Percentiles rank a stretch among this genome's conserved stretches.
These are phyloP conservation scores for Phialocephala sp. DNA, from an alignment of 2,329 filamentous ascomycete genomes.

Conservation along the genomic window DNA sequence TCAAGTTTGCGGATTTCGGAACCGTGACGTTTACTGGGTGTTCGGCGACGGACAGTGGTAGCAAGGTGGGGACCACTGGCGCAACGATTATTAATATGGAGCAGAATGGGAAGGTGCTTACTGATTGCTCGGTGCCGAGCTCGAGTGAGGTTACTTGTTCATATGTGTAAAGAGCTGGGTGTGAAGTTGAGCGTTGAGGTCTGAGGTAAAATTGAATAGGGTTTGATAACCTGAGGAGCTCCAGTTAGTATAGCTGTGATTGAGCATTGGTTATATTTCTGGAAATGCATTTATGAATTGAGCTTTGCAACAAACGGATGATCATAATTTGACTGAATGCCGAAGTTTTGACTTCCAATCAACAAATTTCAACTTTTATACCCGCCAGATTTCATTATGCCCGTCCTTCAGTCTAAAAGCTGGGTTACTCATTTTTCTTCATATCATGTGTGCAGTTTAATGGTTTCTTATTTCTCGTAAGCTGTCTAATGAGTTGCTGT, in stretches of 20 bases:
- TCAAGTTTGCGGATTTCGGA: slow-evolving; percentile 53
- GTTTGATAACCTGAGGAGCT: background rate
- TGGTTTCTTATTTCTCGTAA: too few relatives aligned
- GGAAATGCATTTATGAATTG: background rate
- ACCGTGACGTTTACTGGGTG: slow-evolving; percentile 51
- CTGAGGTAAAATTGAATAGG: background rate
- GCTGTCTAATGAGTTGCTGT: too few relatives aligned
- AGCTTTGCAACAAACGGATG: background rate
- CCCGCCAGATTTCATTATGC: too few relatives aligned
- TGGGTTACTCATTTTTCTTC: too few relatives aligned
- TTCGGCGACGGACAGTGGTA: slow-evolving; percentile 42
- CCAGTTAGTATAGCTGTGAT: background rate
- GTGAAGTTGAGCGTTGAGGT: background rate
- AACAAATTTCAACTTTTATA: too few relatives aligned
- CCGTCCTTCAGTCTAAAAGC: too few relatives aligned
- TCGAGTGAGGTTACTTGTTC: background rate
- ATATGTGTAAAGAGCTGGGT: slow-evolving; percentile 5
- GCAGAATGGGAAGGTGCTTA: slow-evolving; percentile 11
- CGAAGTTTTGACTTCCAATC: background rate
- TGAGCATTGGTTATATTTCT: background rate
- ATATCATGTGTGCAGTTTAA: too few relatives aligned
- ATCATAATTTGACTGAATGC: background rate
- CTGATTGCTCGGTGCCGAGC: slow-evolving; percentile 7
- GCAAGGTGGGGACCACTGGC: slow-evolving; percentile 18
- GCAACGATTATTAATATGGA: slow-evolving; percentile 15